These are phyloP conservation scores for Vitis rotundifolia DNA, from an alignment of 164 flowering plant species.

Conservation along the genomic window DNA sequence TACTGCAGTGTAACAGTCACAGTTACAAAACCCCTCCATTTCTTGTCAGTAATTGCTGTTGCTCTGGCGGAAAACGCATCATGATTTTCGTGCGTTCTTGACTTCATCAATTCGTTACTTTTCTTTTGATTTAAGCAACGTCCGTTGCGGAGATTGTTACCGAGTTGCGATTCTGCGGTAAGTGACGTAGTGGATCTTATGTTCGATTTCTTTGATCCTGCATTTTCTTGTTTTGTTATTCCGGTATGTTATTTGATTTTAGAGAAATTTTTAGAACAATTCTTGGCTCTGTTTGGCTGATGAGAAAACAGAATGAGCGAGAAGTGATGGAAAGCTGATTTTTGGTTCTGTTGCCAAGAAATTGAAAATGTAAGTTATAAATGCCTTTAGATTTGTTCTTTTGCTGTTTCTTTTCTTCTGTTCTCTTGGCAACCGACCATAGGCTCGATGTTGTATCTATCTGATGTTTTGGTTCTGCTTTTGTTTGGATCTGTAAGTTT, in stretches of 20 bases:
- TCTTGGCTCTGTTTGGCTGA: constrained; percentile 3
- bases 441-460: neutral
- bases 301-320: neutral
- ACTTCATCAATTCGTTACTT: no score
- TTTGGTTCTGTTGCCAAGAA: no score
- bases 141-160: no score
- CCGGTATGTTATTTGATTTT: neutral
- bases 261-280: neutral
- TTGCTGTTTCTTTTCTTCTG: neutral
- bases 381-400: neutral
- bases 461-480: neutral
- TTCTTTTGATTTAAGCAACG: no score
- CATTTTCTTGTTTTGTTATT: constrained; percentile 1
- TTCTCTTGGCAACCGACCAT: neutral
- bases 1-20: no score
- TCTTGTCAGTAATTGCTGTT: no score
- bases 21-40: no score
- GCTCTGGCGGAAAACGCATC: no score
- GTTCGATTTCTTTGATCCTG: neutral
- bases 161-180: no score
- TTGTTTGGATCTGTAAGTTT: neutral
- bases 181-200: no score
- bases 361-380: no score
- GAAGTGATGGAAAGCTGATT: neutral
- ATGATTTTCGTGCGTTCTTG: no score